Evolutionary conservation across 2,329 filamentous ascomycete species (phyloP).

Genomic region (Aspergillus cejpii): DNA sequence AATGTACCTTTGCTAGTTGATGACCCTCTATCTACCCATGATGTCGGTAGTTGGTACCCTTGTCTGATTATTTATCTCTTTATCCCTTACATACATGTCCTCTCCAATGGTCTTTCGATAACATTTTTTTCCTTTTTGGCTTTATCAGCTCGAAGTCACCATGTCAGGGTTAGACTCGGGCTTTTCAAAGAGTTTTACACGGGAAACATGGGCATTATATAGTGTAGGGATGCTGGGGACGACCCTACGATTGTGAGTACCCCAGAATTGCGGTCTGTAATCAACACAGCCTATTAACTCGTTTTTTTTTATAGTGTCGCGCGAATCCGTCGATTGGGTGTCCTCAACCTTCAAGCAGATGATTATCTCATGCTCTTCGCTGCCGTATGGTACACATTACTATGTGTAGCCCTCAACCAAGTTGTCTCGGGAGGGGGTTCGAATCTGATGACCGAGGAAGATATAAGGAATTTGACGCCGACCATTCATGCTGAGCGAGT

Average conservation of each 20-base stretch:
- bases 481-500: conserved; percentile 39
- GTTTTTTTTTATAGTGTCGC: conserved; percentile 26
- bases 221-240: conserved; percentile 34
- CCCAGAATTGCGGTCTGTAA: background rate
- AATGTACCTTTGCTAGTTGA: background rate
- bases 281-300: background rate
- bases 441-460: conserved; percentile 52
- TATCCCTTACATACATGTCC: conserved; percentile 5
- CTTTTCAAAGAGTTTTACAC: conserved; percentile 26
- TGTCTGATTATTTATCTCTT: background rate
- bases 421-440: conserved; percentile 51
- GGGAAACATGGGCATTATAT: conserved; percentile 40
- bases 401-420: conserved; percentile 50
- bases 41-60: conserved; percentile 12
- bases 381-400: conserved; percentile 50
- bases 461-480: conserved; percentile 43
- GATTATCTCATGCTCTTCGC: conserved; percentile 53
- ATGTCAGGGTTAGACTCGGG: conserved; percentile 27
- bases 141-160: conserved; percentile 16
- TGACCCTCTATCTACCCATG: conserved; percentile 1
- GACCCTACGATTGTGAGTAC: conserved; percentile 37
- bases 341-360: conserved; percentile 49
- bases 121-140: conserved; percentile 5
- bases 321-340: conserved; percentile 39
- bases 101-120: background rate